phyloP scores from a whole-genome alignment of 1,284 basidiomycete genomes.

The Melampsora americana region DNA sequence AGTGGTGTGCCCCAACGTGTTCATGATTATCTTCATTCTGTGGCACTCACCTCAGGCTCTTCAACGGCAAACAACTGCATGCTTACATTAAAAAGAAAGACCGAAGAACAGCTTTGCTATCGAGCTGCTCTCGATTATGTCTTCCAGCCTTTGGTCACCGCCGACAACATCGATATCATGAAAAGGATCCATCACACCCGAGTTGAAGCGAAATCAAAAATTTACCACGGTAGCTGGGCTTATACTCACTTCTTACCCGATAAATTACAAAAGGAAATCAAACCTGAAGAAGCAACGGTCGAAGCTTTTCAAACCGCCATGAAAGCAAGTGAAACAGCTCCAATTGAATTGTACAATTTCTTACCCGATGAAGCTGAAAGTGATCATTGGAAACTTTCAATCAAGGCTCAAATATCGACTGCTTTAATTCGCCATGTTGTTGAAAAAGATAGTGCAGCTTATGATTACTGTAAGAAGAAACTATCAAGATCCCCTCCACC shows the following conservation, averaged over 20 bases:
- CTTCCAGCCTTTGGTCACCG: constrained; percentile 6
- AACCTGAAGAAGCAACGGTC: background rate
- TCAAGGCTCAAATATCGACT: constrained; percentile 4
- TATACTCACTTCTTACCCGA: constrained; percentile 10
- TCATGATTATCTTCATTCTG: constrained; percentile 14
- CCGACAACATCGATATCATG: constrained; percentile 21
- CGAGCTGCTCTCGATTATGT: background rate
- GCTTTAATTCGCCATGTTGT: constrained; percentile 4
- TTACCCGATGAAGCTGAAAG: background rate
- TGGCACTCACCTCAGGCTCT: background rate
- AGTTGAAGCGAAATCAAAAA: background rate
- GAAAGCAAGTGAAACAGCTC: background rate
- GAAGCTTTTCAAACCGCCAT: background rate
- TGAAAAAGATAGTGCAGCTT: background rate
- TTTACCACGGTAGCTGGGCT: constrained; percentile 13
- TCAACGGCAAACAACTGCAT: constrained; percentile 3
- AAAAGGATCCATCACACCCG: constrained; percentile 2
- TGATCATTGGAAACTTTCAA: background rate
- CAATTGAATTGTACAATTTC: background rate
- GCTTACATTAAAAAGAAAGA: background rate
- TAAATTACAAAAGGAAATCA: background rate
- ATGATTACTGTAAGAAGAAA: background rate
- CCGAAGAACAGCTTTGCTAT: background rate
- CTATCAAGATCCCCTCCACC: background rate
- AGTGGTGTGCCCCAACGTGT: constrained; percentile 10